Conservation (phyloP, 495 filamentous ascomycete species). For the Neurospora sublineolata region DNA sequence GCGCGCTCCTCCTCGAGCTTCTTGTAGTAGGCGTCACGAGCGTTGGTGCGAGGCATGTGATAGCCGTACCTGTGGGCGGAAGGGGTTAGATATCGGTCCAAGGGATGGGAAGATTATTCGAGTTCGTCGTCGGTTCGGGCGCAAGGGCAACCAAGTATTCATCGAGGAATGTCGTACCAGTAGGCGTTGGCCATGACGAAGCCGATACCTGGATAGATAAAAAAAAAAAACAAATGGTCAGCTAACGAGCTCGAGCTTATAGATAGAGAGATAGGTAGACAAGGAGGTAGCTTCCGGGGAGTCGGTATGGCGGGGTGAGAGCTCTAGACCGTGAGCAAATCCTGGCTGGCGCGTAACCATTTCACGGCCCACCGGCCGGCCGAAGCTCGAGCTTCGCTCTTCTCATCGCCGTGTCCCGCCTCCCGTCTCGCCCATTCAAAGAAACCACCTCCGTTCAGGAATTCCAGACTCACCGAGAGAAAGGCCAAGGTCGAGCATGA, state of each 20-base stretch:
- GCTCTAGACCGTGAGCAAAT: neutral
- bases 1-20: slow-evolving; percentile 37
- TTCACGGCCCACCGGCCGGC: neutral
- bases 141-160: slow-evolving; percentile 3
- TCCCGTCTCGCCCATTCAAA: neutral
- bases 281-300: neutral
- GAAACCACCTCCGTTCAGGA: neutral
- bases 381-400: neutral
- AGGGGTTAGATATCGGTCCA: slow-evolving; percentile 10
- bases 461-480: slow-evolving; percentile 27
- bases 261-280: neutral
- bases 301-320: neutral
- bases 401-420: neutral
- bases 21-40: slow-evolving; percentile 36
- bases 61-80: slow-evolving; percentile 34
- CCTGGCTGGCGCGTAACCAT: neutral
- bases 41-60: slow-evolving; percentile 39
- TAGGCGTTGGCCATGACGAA: slow-evolving; percentile 32
- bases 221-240: neutral
- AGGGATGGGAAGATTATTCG: neutral
- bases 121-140: neutral
- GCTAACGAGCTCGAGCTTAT: neutral
- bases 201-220: slow-evolving; percentile 24
- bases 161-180: slow-evolving; percentile 28
- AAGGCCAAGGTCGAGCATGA: slow-evolving; percentile 34